A percentile compares a stretch with the other conserved stretches of the same genome.
phyloP scores from a whole-genome alignment of 352 stramenopile genomes.

The Pythium biforme region DNA sequence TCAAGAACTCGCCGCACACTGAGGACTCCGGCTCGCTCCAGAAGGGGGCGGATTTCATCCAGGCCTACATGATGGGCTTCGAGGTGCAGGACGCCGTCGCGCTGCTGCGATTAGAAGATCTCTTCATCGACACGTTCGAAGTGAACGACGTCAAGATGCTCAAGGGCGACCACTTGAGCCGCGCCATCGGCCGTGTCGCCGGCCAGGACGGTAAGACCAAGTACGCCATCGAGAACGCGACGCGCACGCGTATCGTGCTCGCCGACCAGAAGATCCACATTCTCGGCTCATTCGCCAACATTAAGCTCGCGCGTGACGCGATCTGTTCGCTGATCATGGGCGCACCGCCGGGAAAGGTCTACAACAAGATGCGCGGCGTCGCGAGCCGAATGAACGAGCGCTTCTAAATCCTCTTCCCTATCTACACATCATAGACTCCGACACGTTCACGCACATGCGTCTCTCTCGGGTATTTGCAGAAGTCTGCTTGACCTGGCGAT shows the following conservation, averaged over 20 bases:
- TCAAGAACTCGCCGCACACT: slow-evolving; percentile 95
- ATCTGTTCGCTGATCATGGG: slow-evolving; percentile 94
- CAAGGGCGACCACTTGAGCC: slow-evolving; percentile 97
- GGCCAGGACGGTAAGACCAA: slow-evolving; percentile 99
- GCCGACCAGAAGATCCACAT: slow-evolving; percentile 99
- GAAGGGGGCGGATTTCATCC: slow-evolving; percentile 97
- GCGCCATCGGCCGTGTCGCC: slow-evolving; percentile 97
- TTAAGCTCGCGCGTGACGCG: slow-evolving; percentile 95
- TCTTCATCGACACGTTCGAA: slow-evolving; percentile 99
- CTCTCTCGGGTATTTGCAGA: background rate
- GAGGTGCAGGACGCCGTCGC: slow-evolving; percentile 97
- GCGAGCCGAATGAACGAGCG: slow-evolving; percentile 98
- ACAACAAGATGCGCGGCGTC: slow-evolving; percentile 99
- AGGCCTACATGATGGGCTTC: slow-evolving; percentile 99
- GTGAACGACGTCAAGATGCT: slow-evolving; percentile 98
- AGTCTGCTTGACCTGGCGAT: background rate
- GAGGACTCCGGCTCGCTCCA: slow-evolving; percentile 94
- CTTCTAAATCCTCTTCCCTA: slow-evolving; percentile 62
- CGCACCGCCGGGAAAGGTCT: slow-evolving; percentile 98
- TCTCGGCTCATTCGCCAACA: slow-evolving; percentile 98
- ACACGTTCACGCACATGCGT: background rate
- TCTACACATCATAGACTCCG: slow-evolving; percentile 15
- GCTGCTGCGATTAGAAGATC: slow-evolving; percentile 97
- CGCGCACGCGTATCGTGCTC: slow-evolving; percentile 97
- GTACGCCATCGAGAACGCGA: slow-evolving; percentile 99